Conservation (phyloP, 176 grass and related monocot genomes). For the Triticum monococcum region DNA sequence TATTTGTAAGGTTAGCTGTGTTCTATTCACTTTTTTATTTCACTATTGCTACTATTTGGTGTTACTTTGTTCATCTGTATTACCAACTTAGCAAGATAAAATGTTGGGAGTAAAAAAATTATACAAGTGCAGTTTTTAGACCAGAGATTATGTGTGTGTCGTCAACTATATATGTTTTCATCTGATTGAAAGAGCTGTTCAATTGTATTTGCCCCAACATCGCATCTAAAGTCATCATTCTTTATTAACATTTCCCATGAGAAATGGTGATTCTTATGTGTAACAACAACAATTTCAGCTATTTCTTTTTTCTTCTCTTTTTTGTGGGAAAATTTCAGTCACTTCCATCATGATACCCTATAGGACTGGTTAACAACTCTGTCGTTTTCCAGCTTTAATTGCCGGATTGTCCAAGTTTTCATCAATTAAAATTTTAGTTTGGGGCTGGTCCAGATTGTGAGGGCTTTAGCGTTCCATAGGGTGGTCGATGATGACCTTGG, state of each 20-base stretch:
- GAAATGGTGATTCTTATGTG: background rate
- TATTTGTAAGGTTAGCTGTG: background rate
- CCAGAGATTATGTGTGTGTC: background rate
- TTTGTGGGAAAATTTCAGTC: too few species aligned
- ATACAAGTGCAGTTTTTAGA: background rate
- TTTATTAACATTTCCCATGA: background rate
- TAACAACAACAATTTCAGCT: background rate
- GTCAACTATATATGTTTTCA: background rate
- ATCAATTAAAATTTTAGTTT: background rate
- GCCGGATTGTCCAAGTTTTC: background rate
- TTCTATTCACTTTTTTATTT: background rate
- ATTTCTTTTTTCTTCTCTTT: background rate
- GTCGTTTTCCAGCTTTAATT: background rate
- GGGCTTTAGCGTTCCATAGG: too few species aligned
- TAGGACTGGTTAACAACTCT: background rate
- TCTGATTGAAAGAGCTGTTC: background rate
- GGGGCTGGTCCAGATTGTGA: too few species aligned
- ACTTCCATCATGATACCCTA: background rate
- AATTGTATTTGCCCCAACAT: background rate
- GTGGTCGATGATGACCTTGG: too few species aligned
- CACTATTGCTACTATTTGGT: background rate
- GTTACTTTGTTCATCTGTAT: background rate
- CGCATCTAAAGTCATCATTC: background rate
- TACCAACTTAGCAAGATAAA: background rate
- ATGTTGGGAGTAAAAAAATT: background rate